phyloP scores from a whole-genome alignment of 495 filamentous ascomycete species.

The Lophium mytilinum region DNA sequence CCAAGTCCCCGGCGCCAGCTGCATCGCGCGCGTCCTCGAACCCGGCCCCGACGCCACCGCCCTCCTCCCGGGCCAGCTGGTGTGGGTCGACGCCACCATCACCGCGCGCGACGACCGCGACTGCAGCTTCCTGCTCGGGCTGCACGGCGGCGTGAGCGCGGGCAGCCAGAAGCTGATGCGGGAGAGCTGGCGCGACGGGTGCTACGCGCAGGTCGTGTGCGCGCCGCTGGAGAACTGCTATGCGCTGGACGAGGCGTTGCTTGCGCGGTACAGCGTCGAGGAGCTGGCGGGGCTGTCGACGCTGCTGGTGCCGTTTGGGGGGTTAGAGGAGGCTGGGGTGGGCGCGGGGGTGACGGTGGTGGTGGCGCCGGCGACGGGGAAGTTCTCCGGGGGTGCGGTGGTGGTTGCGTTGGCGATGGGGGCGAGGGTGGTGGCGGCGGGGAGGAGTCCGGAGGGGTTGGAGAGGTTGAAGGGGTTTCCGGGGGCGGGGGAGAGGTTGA shows the following conservation, averaged over 20 bases:
- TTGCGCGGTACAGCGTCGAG: slow-evolving; percentile 37
- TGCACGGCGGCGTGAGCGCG: slow-evolving; percentile 27
- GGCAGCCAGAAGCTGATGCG: slow-evolving; percentile 31
- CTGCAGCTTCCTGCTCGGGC: slow-evolving; percentile 31
- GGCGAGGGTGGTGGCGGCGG: slow-evolving; percentile 29
- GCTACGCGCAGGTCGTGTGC: slow-evolving; percentile 38
- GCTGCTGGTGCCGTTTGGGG: slow-evolving; percentile 43
- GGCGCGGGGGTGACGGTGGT: slow-evolving; percentile 30
- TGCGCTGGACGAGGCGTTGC: slow-evolving; percentile 34
- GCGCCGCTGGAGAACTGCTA: slow-evolving; percentile 43
- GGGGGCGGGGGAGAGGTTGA: slow-evolving; percentile 7
- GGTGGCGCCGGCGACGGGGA: slow-evolving; percentile 29
- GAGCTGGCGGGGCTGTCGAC: slow-evolving; percentile 30
- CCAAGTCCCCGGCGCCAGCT: slow-evolving; percentile 20
- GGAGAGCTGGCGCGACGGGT: slow-evolving; percentile 39
- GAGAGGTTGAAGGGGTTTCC: slow-evolving; percentile 14
- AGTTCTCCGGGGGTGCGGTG: slow-evolving; percentile 29
- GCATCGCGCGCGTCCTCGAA: slow-evolving; percentile 41
- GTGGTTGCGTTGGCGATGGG: slow-evolving; percentile 29
- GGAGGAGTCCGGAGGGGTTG: slow-evolving; percentile 20
- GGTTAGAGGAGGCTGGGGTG: slow-evolving; percentile 42
- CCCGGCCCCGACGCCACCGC: slow-evolving; percentile 40
- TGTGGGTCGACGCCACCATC: slow-evolving; percentile 38
- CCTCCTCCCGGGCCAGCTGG: slow-evolving; percentile 40
- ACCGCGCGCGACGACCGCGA: slow-evolving; percentile 39